phyloP scores from a whole-genome alignment of 176 grass and related monocot genomes.

The Triticum timopheevii region DNA sequence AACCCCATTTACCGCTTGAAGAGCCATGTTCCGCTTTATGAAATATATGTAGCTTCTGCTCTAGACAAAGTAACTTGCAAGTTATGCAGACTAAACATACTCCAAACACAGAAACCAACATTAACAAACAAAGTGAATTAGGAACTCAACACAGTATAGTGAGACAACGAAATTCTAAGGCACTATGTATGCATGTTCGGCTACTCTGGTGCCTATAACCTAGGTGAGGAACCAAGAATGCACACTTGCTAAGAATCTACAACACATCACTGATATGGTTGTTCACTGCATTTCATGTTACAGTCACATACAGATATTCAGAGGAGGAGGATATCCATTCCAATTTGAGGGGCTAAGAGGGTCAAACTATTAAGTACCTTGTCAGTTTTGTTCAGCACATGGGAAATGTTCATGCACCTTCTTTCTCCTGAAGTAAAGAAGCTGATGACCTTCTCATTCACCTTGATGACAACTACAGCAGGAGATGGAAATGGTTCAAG shows the following conservation, averaged over 20 bases:
- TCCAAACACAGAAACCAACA: slow-evolving; percentile 22
- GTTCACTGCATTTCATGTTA: slow-evolving; percentile 29
- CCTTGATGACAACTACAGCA: not conserved
- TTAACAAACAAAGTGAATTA: slow-evolving; percentile 34
- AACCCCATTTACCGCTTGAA: not conserved
- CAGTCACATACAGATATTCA: slow-evolving; percentile 22
- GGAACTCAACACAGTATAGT: slow-evolving; percentile 32
- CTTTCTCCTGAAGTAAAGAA: not conserved
- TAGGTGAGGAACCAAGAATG: too few species aligned
- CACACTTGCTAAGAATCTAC: slow-evolving; percentile 3
- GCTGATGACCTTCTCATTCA: not conserved
- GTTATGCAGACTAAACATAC: not conserved
- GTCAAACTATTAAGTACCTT: slow-evolving; percentile 6
- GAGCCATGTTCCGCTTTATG: slow-evolving; percentile 5
- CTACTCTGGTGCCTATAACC: slow-evolving; percentile 15
- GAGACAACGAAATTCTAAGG: slow-evolving; percentile 27
- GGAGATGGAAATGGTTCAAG: too few species aligned
- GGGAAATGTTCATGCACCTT: not conserved
- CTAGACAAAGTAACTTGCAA: slow-evolving; percentile 8
- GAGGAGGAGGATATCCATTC: not conserved
- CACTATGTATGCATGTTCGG: slow-evolving; percentile 2
- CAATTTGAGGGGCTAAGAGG: too few species aligned
- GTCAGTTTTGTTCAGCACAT: too few species aligned
- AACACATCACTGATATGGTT: slow-evolving; percentile 21
- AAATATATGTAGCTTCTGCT: not conserved